Conservation (phyloP, 352 stramenopile genomes). For the Lagenidium giganteum region DNA sequence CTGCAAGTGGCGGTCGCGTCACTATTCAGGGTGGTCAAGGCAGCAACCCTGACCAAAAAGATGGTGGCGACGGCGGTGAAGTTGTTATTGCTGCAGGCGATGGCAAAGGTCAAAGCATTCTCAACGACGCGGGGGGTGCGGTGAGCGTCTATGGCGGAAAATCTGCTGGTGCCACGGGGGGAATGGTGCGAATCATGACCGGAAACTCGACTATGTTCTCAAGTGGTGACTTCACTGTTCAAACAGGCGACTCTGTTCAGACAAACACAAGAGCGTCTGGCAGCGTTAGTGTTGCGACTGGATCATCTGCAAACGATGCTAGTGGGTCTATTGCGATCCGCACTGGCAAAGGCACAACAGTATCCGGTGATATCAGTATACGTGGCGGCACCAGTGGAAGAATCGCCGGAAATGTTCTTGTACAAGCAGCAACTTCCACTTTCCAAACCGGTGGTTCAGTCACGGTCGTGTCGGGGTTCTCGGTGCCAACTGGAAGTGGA, state of each 20-base stretch:
- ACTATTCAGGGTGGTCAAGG: constrained; percentile 35
- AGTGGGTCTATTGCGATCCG: constrained; percentile 33
- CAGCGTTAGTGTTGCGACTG: constrained; percentile 36
- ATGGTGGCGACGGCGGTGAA: constrained; percentile 64
- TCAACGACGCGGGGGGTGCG: constrained; percentile 43
- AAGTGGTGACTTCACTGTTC: constrained; percentile 56
- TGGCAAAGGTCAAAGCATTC: constrained; percentile 34
- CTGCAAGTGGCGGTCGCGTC: constrained; percentile 43
- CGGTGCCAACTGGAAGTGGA: constrained; percentile 37
- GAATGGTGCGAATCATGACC: constrained; percentile 37
- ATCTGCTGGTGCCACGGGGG: constrained; percentile 43
- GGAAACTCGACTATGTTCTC: constrained; percentile 53
- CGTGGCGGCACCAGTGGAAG: constrained; percentile 37
- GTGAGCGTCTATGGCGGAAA: constrained; percentile 41
- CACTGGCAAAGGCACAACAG: constrained; percentile 32
- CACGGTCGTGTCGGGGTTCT: constrained; percentile 38
- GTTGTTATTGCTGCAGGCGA: constrained; percentile 59
- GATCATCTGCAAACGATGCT: constrained; percentile 32
- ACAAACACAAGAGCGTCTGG: constrained; percentile 31
- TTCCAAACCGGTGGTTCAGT: constrained; percentile 43
- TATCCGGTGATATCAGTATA: constrained; percentile 49
- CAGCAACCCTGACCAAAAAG: constrained; percentile 34
- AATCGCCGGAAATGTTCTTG: constrained; percentile 34
- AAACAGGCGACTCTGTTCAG: constrained; percentile 41
- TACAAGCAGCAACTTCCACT: constrained; percentile 45